Evolutionary conservation across 768 basidiomycete genomes (phyloP).

Genomic region (Mycena metata): DNA sequence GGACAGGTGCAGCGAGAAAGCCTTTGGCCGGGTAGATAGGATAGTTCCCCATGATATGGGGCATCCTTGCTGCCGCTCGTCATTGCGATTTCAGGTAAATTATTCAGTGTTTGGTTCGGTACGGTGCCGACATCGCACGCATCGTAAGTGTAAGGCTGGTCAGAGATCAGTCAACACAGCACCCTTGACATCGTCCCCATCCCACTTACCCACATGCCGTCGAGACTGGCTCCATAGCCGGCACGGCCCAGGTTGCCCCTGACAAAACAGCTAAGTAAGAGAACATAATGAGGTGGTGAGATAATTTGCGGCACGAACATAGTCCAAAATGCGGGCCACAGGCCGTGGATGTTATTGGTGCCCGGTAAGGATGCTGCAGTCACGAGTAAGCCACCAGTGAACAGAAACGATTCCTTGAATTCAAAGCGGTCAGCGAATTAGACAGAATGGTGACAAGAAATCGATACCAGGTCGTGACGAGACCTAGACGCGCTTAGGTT

Average conservation of each 20-base stretch:
- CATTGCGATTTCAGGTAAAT: constrained; percentile 70
- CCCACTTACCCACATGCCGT: constrained; percentile 67
- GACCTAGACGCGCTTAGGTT: too few species aligned
- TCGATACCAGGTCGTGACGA: too few species aligned
- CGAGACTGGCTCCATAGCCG: constrained; percentile 67
- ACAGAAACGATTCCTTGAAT: too few species aligned
- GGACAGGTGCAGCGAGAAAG: constrained; percentile 91
- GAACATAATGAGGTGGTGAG: too few species aligned
- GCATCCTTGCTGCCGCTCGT: constrained; percentile 64
- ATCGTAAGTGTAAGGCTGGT: constrained; percentile 66
- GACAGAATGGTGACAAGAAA: too few species aligned
- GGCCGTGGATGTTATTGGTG: constrained; percentile 63
- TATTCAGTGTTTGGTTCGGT: constrained; percentile 83
- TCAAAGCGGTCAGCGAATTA: too few species aligned
- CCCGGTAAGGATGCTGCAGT: too few species aligned
- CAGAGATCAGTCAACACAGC: neutral
- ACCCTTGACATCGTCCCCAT: neutral
- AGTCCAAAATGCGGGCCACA: too few species aligned
- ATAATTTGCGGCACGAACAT: too few species aligned
- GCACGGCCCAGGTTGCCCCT: constrained; percentile 31
- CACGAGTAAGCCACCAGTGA: too few species aligned
- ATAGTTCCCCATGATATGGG: constrained; percentile 66
- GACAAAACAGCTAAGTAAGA: too few species aligned
- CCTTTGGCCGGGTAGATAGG: constrained; percentile 88
- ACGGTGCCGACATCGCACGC: constrained; percentile 91